Base-by-base conservation (phyloP, 371 early-diverging fungal genomes). In the Phascolomyces articulosus region DNA sequence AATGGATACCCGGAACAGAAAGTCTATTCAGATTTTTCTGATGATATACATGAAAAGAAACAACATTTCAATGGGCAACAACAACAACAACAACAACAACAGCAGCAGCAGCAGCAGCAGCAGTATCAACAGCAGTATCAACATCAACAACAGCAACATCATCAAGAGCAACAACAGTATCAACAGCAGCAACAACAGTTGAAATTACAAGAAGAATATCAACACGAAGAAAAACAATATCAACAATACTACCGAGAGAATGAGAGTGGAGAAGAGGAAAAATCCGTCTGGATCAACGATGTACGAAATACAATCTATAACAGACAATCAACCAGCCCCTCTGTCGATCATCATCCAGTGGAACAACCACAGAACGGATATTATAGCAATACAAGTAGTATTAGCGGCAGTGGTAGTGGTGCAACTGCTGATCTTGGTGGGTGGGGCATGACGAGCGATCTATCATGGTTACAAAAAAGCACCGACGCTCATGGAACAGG, bases 381-480 rank as follows among this genome's bases (percentile, higher is more conserved):
- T 34, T 34, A 40, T n/a, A 6, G 41, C 58, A 58, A 20, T 31
- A 44, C 15, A 4, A 58, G 38, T 28, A 18, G 55, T 24, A 53
- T n/a, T 3, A 15, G 20, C 54, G 23, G 54, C 54, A 23, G 28
- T 24, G 11, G 16, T 28, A 53, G 27, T 26, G 3, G 28, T 26
- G 23, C 18, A 20, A 18, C 62, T 15, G 34, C 15, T 8, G 66
- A 63, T 6, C 51, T 75, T 6, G 76, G 77, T 8, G 73, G 73
- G 0, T 73, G 72, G 77, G 70, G 70, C n/a, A 55, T 54, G 3
- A 55, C 67, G 1, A 15, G 40, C 4, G 41, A 58, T 15, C 20
- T 63, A 8, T n/a, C 48, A 0, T 71, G 68, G 66, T 15, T 31
- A 0, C 31, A 58, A 21, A 31, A 55, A 4, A 44, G 16, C n/a